phyloP scores from a whole-genome alignment of 2,329 filamentous ascomycete species.

The Bipolaris oryzae region DNA sequence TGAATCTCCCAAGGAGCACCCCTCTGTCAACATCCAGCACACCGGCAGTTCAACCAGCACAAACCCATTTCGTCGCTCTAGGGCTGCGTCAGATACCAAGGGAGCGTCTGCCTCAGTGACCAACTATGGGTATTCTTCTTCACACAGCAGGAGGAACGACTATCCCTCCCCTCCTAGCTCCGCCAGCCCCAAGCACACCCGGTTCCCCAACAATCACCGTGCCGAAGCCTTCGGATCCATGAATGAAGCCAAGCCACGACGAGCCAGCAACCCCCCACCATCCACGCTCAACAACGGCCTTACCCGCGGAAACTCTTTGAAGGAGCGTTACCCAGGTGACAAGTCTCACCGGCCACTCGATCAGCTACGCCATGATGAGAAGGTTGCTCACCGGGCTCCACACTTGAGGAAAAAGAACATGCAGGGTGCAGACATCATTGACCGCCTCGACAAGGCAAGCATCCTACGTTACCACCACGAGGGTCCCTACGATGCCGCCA shows the following conservation, averaged over 20 bases:
- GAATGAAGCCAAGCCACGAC: conserved; percentile 39
- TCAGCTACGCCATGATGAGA: conserved; percentile 66
- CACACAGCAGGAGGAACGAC: conserved; percentile 36
- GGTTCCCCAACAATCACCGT: conserved; percentile 42
- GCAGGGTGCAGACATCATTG: conserved; percentile 77
- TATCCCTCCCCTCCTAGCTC: conserved; percentile 62
- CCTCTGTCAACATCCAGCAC: conserved; percentile 38
- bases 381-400: conserved; percentile 68
- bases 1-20: conserved; percentile 31
- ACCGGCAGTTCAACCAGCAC: conserved; percentile 49
- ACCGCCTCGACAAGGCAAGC: conserved; percentile 72
- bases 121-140: conserved; percentile 25
- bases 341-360: conserved; percentile 70
- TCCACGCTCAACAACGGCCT: conserved; percentile 29
- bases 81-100: conserved; percentile 39
- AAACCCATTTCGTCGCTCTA: conserved; percentile 53
- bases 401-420: conserved; percentile 70
- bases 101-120: conserved; percentile 25
- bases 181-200: conserved; percentile 57
- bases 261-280: conserved; percentile 41
- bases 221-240: conserved; percentile 40
- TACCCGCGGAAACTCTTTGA: conserved; percentile 58
- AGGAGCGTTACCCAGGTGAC: conserved; percentile 67
- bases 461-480: conserved; percentile 81
- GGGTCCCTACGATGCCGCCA: conserved; percentile 85